Base-by-base conservation (phyloP, 139 green algal genomes). In the Medakamo hakoo region DNA sequence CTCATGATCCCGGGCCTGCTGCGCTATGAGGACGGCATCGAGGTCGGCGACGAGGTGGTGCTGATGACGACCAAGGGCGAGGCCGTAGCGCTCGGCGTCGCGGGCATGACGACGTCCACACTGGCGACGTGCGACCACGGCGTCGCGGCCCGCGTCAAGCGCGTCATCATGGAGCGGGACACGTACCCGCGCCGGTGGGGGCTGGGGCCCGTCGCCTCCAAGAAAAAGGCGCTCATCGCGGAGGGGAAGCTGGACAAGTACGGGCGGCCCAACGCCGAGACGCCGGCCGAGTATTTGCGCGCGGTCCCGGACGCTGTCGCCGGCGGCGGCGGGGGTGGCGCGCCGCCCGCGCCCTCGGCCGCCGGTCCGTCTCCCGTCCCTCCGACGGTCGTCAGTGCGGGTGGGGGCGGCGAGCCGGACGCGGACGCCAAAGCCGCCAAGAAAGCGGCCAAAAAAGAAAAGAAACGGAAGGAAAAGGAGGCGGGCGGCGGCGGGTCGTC, bases 1-100 rank as follows among this genome's bases (percentile, higher is more conserved):
- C 81, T 99, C 58, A 99, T 99, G 93, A 83, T 99, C 52, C 82
- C 90, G 0, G 93, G 93, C 23, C 71, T 99, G 66, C 78, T 99
- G 67, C 77, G 88, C 55, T 96, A 84, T 70, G 86, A 93, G 64
- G 68, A 67, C n/a, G 82, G 82, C 60, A 80, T 95, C 18, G 88
- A 97, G 69, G 84, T 97, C 22, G 81, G 90, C 26, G 90, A 98
- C 55, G 91, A 98, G 84, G 78, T 90, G 58, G 90, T 99, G 63
- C 68, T 99, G 28, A 99, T 99, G 83, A 98, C 93, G 20, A 99
- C 93, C 58, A 99, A 99, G 82, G 93, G 93, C 32, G 93, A 99
- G 84, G 93, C 93, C 0, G 81, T 98, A 18, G 93, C 93, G 0
- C 73, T 98, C 3, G 93, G 76, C 52, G 84, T 98, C 32, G 91